These are phyloP conservation scores for Paraurostyla sp. DNA, from an alignment of 73 alveolate genomes.

Conservation along the genomic window DNA sequence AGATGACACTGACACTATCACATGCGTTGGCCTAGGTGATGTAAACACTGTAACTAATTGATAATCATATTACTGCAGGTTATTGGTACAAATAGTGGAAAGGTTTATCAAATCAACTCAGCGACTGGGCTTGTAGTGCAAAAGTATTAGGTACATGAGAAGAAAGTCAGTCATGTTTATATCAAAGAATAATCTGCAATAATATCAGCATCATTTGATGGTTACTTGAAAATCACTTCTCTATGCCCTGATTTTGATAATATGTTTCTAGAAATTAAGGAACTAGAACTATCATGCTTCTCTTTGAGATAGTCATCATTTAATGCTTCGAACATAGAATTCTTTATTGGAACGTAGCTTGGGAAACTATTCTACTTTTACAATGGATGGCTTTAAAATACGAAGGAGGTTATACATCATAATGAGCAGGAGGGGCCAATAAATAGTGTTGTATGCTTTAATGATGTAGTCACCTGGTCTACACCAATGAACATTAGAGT, in stretches of 20 bases:
- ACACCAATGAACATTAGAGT: constrained; percentile 50
- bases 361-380: constrained; percentile 40
- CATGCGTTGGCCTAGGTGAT: constrained; percentile 15
- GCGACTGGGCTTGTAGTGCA: neutral
- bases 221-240: constrained; percentile 36
- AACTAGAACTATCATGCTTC: constrained; percentile 48
- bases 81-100: constrained; percentile 46
- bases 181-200: constrained; percentile 37
- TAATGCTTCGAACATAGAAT: constrained; percentile 52
- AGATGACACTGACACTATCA: constrained; percentile 41
- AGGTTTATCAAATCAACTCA: neutral
- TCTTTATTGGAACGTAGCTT: constrained; percentile 36
- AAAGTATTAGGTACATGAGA: neutral
- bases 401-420: constrained; percentile 16
- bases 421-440: constrained; percentile 18
- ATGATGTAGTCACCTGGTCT: constrained; percentile 61
- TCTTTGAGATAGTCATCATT: constrained; percentile 16
- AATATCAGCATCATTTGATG: constrained; percentile 47
- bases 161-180: constrained; percentile 20
- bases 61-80: constrained; percentile 2
- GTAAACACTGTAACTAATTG: neutral
- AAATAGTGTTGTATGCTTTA: neutral
- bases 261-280: constrained; percentile 26
- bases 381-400: constrained; percentile 54
- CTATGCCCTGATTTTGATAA: constrained; percentile 60